Evolutionary conservation across 495 filamentous ascomycete genomes (phyloP).

Genomic region (Cercophora scortea): DNA sequence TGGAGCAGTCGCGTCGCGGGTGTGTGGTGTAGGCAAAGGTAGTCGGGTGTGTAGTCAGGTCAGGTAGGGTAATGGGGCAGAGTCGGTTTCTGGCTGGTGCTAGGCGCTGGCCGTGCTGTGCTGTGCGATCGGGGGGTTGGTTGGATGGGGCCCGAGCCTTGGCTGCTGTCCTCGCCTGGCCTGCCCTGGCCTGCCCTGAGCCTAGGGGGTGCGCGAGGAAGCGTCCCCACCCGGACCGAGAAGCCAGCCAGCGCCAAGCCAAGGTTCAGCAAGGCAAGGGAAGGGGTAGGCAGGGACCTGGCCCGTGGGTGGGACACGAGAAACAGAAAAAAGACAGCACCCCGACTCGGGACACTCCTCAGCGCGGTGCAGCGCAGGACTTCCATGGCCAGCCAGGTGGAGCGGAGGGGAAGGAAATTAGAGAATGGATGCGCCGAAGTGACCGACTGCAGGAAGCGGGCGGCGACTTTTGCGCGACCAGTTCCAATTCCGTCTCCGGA

Average conservation of each 20-base stretch:
- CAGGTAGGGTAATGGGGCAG: conserved; percentile 21
- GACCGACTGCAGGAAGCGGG: too few species aligned
- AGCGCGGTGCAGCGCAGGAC: too few species aligned
- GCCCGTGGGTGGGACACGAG: too few species aligned
- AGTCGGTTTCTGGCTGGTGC: conserved; percentile 22
- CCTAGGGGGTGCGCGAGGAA: conserved; percentile 3
- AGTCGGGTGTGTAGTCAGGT: conserved; percentile 18
- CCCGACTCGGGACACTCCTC: too few species aligned
- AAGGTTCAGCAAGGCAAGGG: not conserved
- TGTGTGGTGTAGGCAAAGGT: conserved; percentile 20
- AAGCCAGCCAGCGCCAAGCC: conserved; percentile 1
- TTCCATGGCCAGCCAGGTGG: not conserved
- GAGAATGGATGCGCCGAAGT: not conserved
- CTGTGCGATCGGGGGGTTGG: conserved; percentile 14
- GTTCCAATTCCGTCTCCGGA: too few species aligned
- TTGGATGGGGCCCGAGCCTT: too few species aligned
- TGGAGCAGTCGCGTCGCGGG: conserved; percentile 48
- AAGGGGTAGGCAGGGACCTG: too few species aligned
- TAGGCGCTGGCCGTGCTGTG: conserved; percentile 2
- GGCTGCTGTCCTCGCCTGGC: too few species aligned
- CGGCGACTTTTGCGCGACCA: too few species aligned
- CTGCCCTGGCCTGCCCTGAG: too few species aligned
- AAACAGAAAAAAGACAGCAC: not conserved
- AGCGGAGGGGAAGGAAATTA: conserved; percentile 9
- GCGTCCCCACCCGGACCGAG: conserved; percentile 15